Conservation (phyloP, 2,329 filamentous ascomycete species). For the Ophiobolus disseminans region DNA sequence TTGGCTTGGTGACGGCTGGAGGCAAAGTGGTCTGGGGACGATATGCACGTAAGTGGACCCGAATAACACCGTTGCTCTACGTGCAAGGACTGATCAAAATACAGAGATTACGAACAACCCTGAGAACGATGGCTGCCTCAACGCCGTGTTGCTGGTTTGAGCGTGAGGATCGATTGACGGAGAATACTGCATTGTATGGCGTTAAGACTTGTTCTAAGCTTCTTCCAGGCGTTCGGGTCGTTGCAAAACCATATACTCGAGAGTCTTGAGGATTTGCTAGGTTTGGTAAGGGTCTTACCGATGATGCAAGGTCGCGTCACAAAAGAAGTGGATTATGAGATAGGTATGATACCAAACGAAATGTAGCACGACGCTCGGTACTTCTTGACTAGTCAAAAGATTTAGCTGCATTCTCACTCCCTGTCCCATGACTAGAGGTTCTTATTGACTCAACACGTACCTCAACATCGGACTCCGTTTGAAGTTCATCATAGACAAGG, state of each 20-base stretch:
- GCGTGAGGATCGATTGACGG: background rate
- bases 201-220: constrained; percentile 8
- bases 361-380: too few relatives aligned
- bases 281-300: constrained; percentile 6
- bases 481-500: too few relatives aligned
- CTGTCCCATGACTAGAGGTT: too few relatives aligned
- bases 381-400: too few relatives aligned
- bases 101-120: constrained; percentile 46
- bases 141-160: constrained; percentile 47
- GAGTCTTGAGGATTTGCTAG: constrained; percentile 3
- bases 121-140: constrained; percentile 49
- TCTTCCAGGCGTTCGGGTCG: constrained; percentile 15
- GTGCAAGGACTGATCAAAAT: background rate
- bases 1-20: constrained; percentile 87
- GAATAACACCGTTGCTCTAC: background rate
- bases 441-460: too few relatives aligned
- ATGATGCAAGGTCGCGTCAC: constrained; percentile 8
- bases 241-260: too few relatives aligned
- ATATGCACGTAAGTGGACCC: constrained; percentile 35
- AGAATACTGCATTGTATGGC: constrained; percentile 22
- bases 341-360: constrained; percentile 12
- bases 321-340: background rate
- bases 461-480: too few relatives aligned
- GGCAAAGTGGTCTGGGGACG: constrained; percentile 70
- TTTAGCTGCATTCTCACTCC: too few relatives aligned